Percentiles rank a stretch among this genome's conserved stretches.
These are phyloP conservation scores for Melastoma candidum DNA, from an alignment of 441 rosid species.

Conservation along the genomic window DNA sequence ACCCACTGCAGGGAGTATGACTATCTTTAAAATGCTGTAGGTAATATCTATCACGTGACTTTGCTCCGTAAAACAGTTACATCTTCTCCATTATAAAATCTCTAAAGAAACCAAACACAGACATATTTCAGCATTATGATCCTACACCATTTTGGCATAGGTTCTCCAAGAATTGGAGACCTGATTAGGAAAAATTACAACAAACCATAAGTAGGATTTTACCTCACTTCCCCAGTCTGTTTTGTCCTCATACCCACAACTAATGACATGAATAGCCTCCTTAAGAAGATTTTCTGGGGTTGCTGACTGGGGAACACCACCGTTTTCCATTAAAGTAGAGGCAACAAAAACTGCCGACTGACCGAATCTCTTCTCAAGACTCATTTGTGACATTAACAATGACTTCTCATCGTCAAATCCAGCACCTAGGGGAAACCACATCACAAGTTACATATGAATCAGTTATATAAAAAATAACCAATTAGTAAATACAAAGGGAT, in stretches of 20 bases:
- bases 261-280: conserved; percentile 98
- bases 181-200: no score
- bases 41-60: no score
- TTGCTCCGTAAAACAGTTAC: no score
- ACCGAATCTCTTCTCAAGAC: conserved; percentile 92
- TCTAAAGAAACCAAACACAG: no score
- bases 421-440: conserved; percentile 40
- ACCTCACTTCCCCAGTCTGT: conserved; percentile 99
- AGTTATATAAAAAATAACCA: background rate
- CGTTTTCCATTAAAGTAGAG: conserved; percentile 94
- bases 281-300: conserved; percentile 89
- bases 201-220: background rate
- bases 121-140: no score
- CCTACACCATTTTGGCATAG: no score
- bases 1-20: no score
- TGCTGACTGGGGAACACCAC: conserved; percentile 93
- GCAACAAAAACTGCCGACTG: conserved; percentile 96
- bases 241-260: conserved; percentile 97
- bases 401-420: conserved; percentile 99
- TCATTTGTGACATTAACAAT: conserved; percentile 93
- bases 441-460: background rate
- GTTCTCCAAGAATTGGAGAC: background rate
- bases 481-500: no score
- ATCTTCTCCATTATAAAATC: no score
- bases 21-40: no score